Evolutionary conservation across 2,329 filamentous ascomycete species (phyloP), one percentile per base, ranked within the genome.

Genomic region (Pyrenophora graminea): DNA sequence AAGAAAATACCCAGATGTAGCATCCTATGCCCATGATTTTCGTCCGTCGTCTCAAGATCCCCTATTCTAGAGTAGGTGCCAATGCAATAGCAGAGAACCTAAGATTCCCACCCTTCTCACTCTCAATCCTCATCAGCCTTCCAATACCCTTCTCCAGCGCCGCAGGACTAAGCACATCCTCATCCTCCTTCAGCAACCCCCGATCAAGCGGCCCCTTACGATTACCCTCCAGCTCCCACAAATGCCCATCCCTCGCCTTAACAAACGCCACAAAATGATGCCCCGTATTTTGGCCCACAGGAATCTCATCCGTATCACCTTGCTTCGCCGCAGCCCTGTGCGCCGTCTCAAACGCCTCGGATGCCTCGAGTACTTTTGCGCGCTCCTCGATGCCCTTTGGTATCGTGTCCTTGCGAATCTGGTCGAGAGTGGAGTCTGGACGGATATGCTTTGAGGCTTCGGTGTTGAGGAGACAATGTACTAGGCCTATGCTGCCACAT

Each of bases 401-500:
- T 8, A 80, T 61, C 0, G 79, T 76, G 4, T 72, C 62, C 13
- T 73, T 63, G n/a, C 76, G 63, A 3, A 85, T 70, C 12, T 62
- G 62, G n/a, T 75, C 77, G 3, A 84, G 66, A 1, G 70, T 66
- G 1, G 78, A 80, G 2, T 66, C 76, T 0, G 74, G 67, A 2
- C 54, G 49, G 49, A 85, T 74, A 51, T 75, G 74, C 12, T 73
- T 63, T 18, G 67, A 66, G 3, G 75, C 76, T 2, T 73, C 68
- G 13, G 79, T 77, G 61, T 85, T 86, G 40, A 76, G 71, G 18
- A 84, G 59, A 52, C 76, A 75, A 62, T 85, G 83, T 2, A 85
- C 67, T 1, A 85, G 66, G 2, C 79, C 82, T 53, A 85, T 84
- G n/a, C 80, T 71, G 0, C 83, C 83, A 59, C 83, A 85, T 0